Evolutionary conservation across 2,329 filamentous ascomycete species (phyloP).

Genomic region (Xylaria sp.): DNA sequence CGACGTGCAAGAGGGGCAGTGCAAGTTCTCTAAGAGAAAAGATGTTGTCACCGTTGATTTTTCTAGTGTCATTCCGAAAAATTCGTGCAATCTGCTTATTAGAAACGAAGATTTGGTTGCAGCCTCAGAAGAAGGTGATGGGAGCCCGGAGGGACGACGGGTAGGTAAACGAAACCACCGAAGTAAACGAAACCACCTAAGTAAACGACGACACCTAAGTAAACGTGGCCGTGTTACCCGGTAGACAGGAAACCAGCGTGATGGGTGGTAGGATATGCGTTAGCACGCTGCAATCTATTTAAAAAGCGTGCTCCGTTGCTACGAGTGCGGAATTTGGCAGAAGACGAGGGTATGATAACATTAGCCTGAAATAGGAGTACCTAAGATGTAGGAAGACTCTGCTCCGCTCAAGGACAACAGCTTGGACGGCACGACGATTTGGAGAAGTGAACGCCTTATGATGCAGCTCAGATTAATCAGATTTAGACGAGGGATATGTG

Average conservation of each 20-base stretch:
- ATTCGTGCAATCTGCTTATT: slow-evolving; percentile 17
- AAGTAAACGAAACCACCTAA: no score
- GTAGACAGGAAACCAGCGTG: slow-evolving; percentile 11
- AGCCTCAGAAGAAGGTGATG: slow-evolving; percentile 6
- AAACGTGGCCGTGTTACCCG: background rate
- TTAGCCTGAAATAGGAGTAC: slow-evolving; percentile 27
- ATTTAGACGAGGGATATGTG: background rate
- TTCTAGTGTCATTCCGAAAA: slow-evolving; percentile 30
- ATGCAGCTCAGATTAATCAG: background rate
- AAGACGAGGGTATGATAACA: slow-evolving; percentile 17
- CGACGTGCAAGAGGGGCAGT: slow-evolving; percentile 74
- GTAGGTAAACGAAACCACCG: no score
- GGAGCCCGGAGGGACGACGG: background rate
- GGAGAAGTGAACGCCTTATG: slow-evolving; percentile 6
- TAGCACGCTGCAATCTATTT: slow-evolving; percentile 16
- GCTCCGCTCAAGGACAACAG: background rate
- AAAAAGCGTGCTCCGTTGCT: slow-evolving; percentile 18
- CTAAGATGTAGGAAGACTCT: background rate
- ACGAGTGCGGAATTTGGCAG: slow-evolving; percentile 25
- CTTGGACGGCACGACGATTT: background rate
- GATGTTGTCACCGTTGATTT: slow-evolving; percentile 52
- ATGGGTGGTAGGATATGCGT: slow-evolving; percentile 13
- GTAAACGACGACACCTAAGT: background rate
- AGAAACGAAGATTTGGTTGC: slow-evolving; percentile 9
- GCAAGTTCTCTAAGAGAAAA: slow-evolving; percentile 73